These are phyloP conservation scores for Fraxinus nigra DNA, from an alignment of 305 asterid genomes.

Conservation along the genomic window DNA sequence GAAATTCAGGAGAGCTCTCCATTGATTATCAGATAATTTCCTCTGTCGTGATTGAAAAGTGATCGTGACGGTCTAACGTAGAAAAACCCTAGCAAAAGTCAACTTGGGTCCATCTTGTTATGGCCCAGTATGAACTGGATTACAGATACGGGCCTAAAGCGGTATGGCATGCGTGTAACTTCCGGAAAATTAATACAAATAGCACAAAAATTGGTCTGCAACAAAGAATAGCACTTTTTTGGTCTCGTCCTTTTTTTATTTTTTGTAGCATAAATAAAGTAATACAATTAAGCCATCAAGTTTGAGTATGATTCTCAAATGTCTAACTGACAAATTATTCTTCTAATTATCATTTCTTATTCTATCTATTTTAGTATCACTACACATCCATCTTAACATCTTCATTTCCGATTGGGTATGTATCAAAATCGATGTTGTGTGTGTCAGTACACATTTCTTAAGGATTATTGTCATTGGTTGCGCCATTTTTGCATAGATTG, in stretches of 20 bases:
- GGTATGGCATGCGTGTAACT: not conserved
- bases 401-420: not conserved
- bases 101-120: not conserved
- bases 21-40: conserved; percentile 1
- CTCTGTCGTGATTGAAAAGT: not conserved
- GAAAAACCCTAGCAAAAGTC: conserved; percentile 23
- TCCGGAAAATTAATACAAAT: not conserved
- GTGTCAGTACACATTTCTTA: not conserved
- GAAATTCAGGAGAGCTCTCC: conserved; percentile 40
- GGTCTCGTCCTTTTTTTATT: not conserved
- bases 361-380: not conserved
- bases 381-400: not conserved
- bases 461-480: not conserved
- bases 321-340: not conserved
- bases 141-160: not conserved
- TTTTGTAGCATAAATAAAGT: not conserved
- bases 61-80: not conserved
- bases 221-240: not conserved
- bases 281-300: too few relatives aligned
- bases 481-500: conserved; percentile 40
- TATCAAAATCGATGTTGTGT: not conserved
- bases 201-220: not conserved
- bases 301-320: not conserved
- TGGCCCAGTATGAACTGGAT: not conserved
- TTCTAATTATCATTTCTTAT: too few relatives aligned